Base-by-base conservation (phyloP, 1,284 basidiomycete genomes). In the Vanrija sp. region DNA sequence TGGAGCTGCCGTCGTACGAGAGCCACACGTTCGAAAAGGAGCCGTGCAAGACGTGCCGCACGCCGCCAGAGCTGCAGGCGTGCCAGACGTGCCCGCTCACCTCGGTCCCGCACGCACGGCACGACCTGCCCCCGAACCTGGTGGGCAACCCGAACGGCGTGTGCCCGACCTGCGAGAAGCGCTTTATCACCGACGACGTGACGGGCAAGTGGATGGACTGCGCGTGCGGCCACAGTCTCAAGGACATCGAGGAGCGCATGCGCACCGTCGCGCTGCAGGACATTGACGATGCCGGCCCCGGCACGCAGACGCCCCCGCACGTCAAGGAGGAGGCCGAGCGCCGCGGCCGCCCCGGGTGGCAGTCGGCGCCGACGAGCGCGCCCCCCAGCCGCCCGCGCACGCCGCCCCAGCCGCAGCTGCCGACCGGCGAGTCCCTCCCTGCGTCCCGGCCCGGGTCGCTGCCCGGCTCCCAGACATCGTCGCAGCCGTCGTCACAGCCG, bases 91-190 rank as follows among this genome's bases (percentile, higher is more conserved):
- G 67, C 53, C 61, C 61, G 15, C 51, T 59, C 16, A 54, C 54
- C 1, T 19, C 54, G 5, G 55, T 65, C n/a, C 65, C 65, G 44
- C 65, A 67, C 49, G 53, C 58, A 1, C 55, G 64, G 34, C 65
- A 67, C 57, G 68, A 70, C 51, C 65, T 62, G 38, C 53, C 57
- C 21, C 54, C 62, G 1, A 54, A 54, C 18, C 45, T 63, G 5
- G 65, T 66, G 23, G 65, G 67, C 5, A 64, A 63, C 49, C 38
- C 52, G 9, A 60, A 65, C 38, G 68, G 68, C 18, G 53, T 65
- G 9, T 70, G 68, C 54, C 61, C 58, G 2, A 43, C 58, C 6
- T 70, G 68, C 49, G 58, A 60, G 45, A 44, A 58, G 26, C 46
- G 61, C 7, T 58, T 63, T 40, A 57, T 61, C 51, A 61, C 59